Evolutionary conservation across 2,329 filamentous ascomycete species (phyloP).

Genomic region (Alternaria brassicicola): DNA sequence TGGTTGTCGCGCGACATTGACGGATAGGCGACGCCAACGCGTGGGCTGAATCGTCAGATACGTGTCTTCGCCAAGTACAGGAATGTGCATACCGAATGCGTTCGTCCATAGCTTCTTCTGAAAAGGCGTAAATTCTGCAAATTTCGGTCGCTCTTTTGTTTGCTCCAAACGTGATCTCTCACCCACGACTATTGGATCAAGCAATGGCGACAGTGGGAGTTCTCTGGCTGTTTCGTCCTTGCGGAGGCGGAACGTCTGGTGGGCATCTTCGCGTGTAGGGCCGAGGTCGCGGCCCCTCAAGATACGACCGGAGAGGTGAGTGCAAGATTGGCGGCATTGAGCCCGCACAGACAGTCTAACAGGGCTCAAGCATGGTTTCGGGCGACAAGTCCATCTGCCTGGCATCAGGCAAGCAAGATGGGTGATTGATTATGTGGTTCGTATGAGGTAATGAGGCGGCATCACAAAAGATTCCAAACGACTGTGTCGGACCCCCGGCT

Average conservation of each 20-base stretch:
- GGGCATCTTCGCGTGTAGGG: slow-evolving; percentile 39
- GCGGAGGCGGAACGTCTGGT: slow-evolving; percentile 42
- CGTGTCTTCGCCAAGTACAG: neutral
- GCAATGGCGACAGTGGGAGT: slow-evolving; percentile 57
- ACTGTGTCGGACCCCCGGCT: slow-evolving; percentile 27
- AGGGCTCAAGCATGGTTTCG: slow-evolving; percentile 26
- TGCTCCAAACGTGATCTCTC: slow-evolving; percentile 47
- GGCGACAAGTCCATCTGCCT: slow-evolving; percentile 27
- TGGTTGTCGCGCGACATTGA: slow-evolving; percentile 58
- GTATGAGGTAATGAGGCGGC: neutral
- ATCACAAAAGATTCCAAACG: slow-evolving; percentile 9
- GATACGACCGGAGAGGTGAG: slow-evolving; percentile 14
- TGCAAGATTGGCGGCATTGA: slow-evolving; percentile 21
- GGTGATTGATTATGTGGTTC: slow-evolving; percentile 1
- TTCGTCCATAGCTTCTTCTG: slow-evolving; percentile 66
- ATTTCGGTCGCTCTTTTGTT: slow-evolving; percentile 52
- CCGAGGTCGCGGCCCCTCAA: slow-evolving; percentile 34
- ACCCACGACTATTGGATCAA: slow-evolving; percentile 52
- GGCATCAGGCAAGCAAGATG: slow-evolving; percentile 33
- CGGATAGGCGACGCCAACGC: slow-evolving; percentile 68
- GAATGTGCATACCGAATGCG: slow-evolving; percentile 62
- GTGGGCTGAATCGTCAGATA: slow-evolving; percentile 55
- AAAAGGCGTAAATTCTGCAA: slow-evolving; percentile 55
- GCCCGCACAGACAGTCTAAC: slow-evolving; percentile 10
- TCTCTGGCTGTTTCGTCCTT: slow-evolving; percentile 38